Evolutionary conservation across 2,329 filamentous ascomycete species (phyloP).

Genomic region (Alternaria sp.): DNA sequence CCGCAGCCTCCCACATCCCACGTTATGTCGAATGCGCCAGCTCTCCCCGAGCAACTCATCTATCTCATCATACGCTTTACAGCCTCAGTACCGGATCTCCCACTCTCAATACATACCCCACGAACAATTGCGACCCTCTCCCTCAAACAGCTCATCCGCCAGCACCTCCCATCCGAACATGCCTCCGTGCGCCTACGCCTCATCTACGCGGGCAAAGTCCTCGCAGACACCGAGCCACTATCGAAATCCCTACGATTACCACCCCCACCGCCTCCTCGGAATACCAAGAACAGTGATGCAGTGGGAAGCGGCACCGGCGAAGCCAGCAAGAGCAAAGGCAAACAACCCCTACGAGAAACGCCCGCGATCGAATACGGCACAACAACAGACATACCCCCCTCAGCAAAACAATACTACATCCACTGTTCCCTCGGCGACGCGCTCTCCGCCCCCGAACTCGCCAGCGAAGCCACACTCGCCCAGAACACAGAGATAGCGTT

Average conservation of each 20-base stretch:
- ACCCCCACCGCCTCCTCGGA: conserved; percentile 57
- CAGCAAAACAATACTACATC: conserved; percentile 73
- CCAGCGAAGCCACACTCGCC: conserved; percentile 63
- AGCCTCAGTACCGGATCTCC: conserved; percentile 79
- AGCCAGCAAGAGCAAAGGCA: conserved; percentile 67
- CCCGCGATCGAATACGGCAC: conserved; percentile 25
- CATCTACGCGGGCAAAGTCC: conserved; percentile 86
- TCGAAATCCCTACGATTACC: conserved; percentile 70
- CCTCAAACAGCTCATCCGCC: conserved; percentile 82
- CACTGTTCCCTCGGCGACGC: conserved; percentile 90
- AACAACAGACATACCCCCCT: conserved; percentile 21
- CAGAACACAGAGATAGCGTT: conserved; percentile 49
- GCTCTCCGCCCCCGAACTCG: conserved; percentile 72
- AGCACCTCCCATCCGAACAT: conserved; percentile 67
- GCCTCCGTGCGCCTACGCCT: conserved; percentile 78
- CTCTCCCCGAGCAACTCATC: conserved; percentile 56
- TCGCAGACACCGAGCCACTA: conserved; percentile 75
- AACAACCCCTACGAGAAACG: conserved; percentile 63
- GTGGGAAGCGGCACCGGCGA: conserved; percentile 17
- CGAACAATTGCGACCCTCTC: conserved; percentile 73
- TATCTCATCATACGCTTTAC: conserved; percentile 91
- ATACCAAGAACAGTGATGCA: conserved; percentile 24
- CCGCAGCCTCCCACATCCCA: conserved; percentile 4
- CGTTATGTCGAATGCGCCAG: conserved; percentile 35
- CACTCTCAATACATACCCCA: conserved; percentile 75